phyloP scores from a whole-genome alignment of 2,329 filamentous ascomycete species.

The Ustilaginoidea virens region DNA sequence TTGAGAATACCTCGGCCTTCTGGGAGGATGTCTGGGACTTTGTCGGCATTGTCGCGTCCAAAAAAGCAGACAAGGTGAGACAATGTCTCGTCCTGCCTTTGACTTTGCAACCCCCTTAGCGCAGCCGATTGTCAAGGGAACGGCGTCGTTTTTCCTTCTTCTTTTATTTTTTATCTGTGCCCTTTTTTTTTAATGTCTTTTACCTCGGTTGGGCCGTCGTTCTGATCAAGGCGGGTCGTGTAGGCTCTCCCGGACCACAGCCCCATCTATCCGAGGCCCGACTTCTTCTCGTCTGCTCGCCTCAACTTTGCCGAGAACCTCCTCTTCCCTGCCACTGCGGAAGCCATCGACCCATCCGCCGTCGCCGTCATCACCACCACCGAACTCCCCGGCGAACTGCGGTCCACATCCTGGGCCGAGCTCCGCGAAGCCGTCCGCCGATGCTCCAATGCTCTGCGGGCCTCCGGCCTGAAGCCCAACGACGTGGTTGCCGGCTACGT shows the following conservation, averaged over 20 bases:
- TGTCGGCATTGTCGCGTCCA: constrained; percentile 57
- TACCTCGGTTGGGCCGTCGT: neutral
- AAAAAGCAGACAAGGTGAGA: constrained; percentile 42
- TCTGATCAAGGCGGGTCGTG: too few species aligned
- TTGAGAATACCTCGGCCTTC: constrained; percentile 58
- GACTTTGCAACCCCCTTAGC: too few species aligned
- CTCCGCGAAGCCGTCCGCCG: constrained; percentile 62
- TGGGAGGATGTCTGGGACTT: constrained; percentile 81
- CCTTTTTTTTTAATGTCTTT: neutral
- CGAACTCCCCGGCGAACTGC: constrained; percentile 48
- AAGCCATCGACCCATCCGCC: constrained; percentile 33
- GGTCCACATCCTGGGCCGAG: constrained; percentile 54
- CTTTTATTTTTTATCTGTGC: too few species aligned
- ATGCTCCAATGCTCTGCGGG: constrained; percentile 56
- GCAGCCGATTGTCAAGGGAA: too few species aligned
- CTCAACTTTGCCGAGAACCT: constrained; percentile 95
- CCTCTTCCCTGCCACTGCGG: constrained; percentile 49
- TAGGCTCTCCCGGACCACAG: constrained; percentile 53
- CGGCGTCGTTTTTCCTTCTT: too few species aligned
- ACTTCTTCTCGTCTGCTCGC: constrained; percentile 65
- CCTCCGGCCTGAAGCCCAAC: constrained; percentile 40
- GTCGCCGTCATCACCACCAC: constrained; percentile 69
- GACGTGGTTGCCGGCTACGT: constrained; percentile 60
- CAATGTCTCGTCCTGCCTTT: neutral
- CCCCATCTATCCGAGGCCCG: constrained; percentile 71